These are phyloP conservation scores for Oehlia diaphana DNA, from an alignment of 192 early-diverging fungal species.

Conservation along the genomic window DNA sequence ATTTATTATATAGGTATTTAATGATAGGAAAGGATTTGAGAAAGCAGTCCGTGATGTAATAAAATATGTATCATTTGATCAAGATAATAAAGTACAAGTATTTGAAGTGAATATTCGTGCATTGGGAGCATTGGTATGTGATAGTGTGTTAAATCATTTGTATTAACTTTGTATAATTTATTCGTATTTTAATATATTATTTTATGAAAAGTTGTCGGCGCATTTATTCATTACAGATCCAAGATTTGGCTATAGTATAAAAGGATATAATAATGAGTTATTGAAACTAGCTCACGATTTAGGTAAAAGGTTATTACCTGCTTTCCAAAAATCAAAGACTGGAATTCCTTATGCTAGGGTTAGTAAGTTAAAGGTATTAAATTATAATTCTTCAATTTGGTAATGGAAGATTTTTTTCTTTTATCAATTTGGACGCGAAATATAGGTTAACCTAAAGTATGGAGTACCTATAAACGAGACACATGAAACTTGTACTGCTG, in stretches of 20 bases:
- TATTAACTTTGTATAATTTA: not conserved
- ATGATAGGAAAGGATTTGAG: constrained; percentile 66
- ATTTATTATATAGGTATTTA: constrained; percentile 52
- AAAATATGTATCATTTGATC: constrained; percentile 70
- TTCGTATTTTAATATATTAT: not conserved
- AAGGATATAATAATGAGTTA: constrained; percentile 78
- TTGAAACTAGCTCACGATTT: constrained; percentile 77
- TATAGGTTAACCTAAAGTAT: constrained; percentile 65
- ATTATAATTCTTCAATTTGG: not conserved
- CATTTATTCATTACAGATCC: constrained; percentile 82
- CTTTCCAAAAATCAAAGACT: constrained; percentile 78
- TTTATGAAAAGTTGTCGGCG: constrained; percentile 63
- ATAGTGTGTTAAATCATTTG: not conserved
- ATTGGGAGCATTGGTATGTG: constrained; percentile 73
- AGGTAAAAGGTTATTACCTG: constrained; percentile 81
- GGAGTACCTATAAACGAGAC: constrained; percentile 73
- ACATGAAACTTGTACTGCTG: constrained; percentile 77
- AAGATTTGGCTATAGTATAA: constrained; percentile 54
- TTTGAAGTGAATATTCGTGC: constrained; percentile 95
- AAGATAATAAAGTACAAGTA: constrained; percentile 88
- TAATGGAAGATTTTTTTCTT: not conserved
- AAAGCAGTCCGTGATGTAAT: constrained; percentile 62
- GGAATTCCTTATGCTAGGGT: constrained; percentile 85
- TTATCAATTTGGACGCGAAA: not conserved
- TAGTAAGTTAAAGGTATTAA: constrained; percentile 8